Evolutionary conservation across 495 filamentous ascomycete species (phyloP).

Genomic region (Collariella sp.): DNA sequence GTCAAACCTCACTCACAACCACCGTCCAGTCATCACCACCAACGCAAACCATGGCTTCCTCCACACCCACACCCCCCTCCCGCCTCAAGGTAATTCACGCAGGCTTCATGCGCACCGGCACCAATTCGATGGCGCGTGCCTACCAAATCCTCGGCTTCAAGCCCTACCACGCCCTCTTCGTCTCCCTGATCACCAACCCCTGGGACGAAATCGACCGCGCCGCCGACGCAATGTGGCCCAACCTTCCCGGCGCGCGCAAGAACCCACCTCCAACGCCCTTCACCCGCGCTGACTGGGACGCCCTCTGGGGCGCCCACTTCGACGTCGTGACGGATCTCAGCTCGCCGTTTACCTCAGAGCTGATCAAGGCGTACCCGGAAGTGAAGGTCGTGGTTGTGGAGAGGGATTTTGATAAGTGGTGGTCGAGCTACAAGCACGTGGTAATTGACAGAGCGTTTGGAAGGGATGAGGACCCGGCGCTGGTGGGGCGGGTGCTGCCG

Average conservation of each 20-base stretch:
- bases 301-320: constrained; percentile 31
- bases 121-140: constrained; percentile 17
- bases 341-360: constrained; percentile 28
- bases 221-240: constrained; percentile 21
- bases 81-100: constrained; percentile 6
- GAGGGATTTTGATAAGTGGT: constrained; percentile 32
- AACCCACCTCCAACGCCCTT: constrained; percentile 3
- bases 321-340: constrained; percentile 34
- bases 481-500: background rate
- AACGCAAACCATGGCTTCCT: background rate
- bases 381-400: constrained; percentile 38
- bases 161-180: constrained; percentile 14
- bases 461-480: background rate
- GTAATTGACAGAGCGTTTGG: constrained; percentile 6
- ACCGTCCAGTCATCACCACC: no score
- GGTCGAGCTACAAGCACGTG: constrained; percentile 19
- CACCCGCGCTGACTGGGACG: constrained; percentile 33
- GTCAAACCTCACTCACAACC: no score
- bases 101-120: constrained; percentile 14
- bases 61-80: background rate
- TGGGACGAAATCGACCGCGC: constrained; percentile 17
- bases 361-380: constrained; percentile 40
- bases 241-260: background rate
- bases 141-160: constrained; percentile 18
- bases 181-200: background rate